A percentile compares a stretch with the other conserved stretches of the same genome.
These are phyloP conservation scores for Euphorbia schlechtendalii DNA, from an alignment of 441 rosid species.

Conservation along the genomic window DNA sequence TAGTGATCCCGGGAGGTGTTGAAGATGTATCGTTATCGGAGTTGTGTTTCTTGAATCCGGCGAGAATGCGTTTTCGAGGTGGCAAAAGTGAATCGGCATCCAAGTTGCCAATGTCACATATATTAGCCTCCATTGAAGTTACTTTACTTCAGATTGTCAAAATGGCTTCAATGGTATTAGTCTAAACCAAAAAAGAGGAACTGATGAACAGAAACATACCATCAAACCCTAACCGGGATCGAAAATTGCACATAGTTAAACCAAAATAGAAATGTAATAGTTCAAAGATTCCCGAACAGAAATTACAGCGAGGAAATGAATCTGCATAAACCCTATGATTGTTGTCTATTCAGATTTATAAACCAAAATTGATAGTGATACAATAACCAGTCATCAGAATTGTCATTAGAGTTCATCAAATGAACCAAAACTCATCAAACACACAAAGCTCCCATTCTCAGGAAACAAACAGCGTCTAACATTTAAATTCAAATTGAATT, in stretches of 20 bases:
- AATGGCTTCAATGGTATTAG: no score
- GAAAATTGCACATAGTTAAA: conserved; percentile 3
- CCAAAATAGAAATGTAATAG: not conserved
- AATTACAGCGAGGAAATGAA: conserved; percentile 9
- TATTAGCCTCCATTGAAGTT: conserved; percentile 35
- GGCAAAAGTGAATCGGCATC: conserved; percentile 77
- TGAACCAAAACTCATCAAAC: conserved; percentile 1
- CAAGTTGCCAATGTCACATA: conserved; percentile 62
- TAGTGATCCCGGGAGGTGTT: conserved; percentile 32
- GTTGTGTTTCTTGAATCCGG: conserved; percentile 85
- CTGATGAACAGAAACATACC: not conserved
- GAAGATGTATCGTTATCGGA: conserved; percentile 34
- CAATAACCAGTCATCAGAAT: conserved; percentile 1
- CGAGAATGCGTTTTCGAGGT: conserved; percentile 87
- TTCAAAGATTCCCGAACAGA: conserved; percentile 9
- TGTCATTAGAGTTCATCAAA: not conserved
- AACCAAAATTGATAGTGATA: not conserved
- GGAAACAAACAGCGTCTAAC: conserved; percentile 6
- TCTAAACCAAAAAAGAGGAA: no score
- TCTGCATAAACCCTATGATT: conserved; percentile 23
- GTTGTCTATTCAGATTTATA: not conserved
- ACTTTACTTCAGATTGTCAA: conserved; percentile 7
- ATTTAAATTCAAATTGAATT: no score
- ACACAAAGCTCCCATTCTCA: no score
- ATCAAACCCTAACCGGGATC: conserved; percentile 22